phyloP scores from a whole-genome alignment of 2,329 filamentous ascomycete species.

The Aspergillus pseudoviridinutans region DNA sequence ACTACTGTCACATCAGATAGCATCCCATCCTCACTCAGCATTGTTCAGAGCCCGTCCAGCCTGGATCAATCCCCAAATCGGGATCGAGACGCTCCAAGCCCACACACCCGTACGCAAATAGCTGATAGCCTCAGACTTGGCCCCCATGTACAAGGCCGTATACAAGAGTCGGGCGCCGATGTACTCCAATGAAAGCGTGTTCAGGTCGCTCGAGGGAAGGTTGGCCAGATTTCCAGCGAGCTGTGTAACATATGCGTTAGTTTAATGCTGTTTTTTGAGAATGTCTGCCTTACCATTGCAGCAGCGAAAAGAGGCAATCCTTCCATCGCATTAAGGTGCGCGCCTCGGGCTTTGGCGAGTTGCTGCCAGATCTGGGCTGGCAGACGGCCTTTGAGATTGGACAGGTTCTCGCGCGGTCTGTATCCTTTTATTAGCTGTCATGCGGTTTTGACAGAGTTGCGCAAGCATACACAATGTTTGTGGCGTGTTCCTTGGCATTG shows the following conservation, averaged over 20 bases:
- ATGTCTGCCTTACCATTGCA: conserved; percentile 22
- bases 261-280: neutral
- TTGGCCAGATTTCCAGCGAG: conserved; percentile 32
- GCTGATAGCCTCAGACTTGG: conserved; percentile 27
- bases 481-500: conserved; percentile 24
- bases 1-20: neutral
- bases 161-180: conserved; percentile 29
- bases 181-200: conserved; percentile 30
- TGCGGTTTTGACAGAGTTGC: neutral
- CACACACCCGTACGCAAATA: conserved; percentile 31
- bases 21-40: neutral
- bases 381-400: conserved; percentile 24
- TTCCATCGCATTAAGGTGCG: conserved; percentile 35
- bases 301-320: conserved; percentile 32
- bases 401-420: conserved; percentile 31
- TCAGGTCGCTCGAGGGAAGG: conserved; percentile 27
- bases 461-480: conserved; percentile 22
- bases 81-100: conserved; percentile 31
- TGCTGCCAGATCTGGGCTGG: conserved; percentile 18
- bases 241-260: conserved; percentile 5
- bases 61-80: conserved; percentile 28
- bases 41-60: conserved; percentile 20
- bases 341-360: conserved; percentile 26
- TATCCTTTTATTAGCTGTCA: neutral
- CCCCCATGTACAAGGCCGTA: conserved; percentile 32